phyloP scores from a whole-genome alignment of 139 green algal genomes.

The Prasinococcaceae sp. region DNA sequence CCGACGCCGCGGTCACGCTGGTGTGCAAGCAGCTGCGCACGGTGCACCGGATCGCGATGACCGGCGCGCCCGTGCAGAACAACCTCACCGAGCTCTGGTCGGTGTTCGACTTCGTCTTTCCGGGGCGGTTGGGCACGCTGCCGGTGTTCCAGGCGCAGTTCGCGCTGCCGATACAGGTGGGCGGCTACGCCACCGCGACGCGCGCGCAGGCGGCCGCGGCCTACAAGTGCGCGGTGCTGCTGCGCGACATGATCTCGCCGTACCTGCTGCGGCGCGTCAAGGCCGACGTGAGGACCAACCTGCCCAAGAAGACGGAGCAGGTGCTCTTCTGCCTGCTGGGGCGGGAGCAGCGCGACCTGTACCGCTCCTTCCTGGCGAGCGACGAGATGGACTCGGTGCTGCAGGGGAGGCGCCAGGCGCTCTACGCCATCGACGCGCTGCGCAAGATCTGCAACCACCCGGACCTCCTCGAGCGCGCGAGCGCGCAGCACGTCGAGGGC shows the following conservation, averaged over 20 bases:
- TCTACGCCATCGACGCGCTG: slow-evolving; percentile 88
- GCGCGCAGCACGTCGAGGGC: slow-evolving; percentile 9
- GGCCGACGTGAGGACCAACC: slow-evolving; percentile 62
- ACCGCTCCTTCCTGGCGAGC: slow-evolving; percentile 37
- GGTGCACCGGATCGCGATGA: slow-evolving; percentile 70
- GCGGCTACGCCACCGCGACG: slow-evolving; percentile 74
- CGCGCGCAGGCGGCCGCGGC: slow-evolving; percentile 55
- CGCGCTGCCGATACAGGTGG: slow-evolving; percentile 78
- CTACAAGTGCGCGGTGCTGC: slow-evolving; percentile 74
- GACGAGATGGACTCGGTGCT: slow-evolving; percentile 28
- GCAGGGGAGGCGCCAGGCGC: slow-evolving; percentile 39
- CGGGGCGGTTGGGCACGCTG: slow-evolving; percentile 87
- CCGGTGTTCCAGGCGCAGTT: slow-evolving; percentile 93
- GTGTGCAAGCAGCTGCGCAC: slow-evolving; percentile 51
- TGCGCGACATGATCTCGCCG: slow-evolving; percentile 84
- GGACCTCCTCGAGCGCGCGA: slow-evolving; percentile 68
- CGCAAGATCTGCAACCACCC: slow-evolving; percentile 98
- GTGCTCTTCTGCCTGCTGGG: slow-evolving; percentile 88
- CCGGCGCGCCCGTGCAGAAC: slow-evolving; percentile 86
- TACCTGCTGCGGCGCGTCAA: slow-evolving; percentile 92
- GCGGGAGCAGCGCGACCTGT: slow-evolving; percentile 66
- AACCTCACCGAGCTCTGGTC: slow-evolving; percentile 87
- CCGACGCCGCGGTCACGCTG: slow-evolving; percentile 79
- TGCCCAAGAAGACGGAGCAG: slow-evolving; percentile 91
- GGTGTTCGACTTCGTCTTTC: slow-evolving; percentile 98